phyloP scores from a whole-genome alignment of 495 filamentous ascomycete species.

The Cairneyella variabilis region DNA sequence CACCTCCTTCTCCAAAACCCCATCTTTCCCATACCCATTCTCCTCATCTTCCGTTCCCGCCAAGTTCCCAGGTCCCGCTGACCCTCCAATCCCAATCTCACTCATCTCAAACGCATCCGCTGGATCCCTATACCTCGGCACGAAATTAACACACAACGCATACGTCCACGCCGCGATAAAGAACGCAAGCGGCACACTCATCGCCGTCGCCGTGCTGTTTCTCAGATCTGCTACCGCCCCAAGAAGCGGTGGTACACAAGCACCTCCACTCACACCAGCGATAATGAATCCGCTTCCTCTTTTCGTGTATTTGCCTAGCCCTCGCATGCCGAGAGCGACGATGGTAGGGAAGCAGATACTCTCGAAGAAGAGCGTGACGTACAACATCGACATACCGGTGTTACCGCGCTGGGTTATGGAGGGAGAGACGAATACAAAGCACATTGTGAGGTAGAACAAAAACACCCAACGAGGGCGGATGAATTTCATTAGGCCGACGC shows the following conservation, averaged over 20 bases:
- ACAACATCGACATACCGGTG: slow-evolving; percentile 51
- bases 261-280: slow-evolving; percentile 53
- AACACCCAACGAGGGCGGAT: slow-evolving; percentile 49
- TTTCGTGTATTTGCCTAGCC: slow-evolving; percentile 57
- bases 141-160: slow-evolving; percentile 57
- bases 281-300: slow-evolving; percentile 54
- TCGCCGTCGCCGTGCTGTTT: slow-evolving; percentile 45
- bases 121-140: slow-evolving; percentile 52
- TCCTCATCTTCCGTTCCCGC: slow-evolving; percentile 25
- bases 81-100: slow-evolving; percentile 50
- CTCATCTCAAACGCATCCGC: slow-evolving; percentile 56
- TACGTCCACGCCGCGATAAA: slow-evolving; percentile 58
- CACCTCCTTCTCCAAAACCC: slow-evolving; percentile 16
- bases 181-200: slow-evolving; percentile 56
- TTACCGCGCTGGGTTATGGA: slow-evolving; percentile 32
- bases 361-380: slow-evolving; percentile 57
- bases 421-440: slow-evolving; percentile 32
- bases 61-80: slow-evolving; percentile 15
- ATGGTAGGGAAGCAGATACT: slow-evolving; percentile 61
- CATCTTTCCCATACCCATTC: slow-evolving; percentile 25
- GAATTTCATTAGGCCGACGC: slow-evolving; percentile 48
- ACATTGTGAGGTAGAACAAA: slow-evolving; percentile 31
- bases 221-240: slow-evolving; percentile 46
- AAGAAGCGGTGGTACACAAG: slow-evolving; percentile 46
- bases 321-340: slow-evolving; percentile 56